Base-by-base conservation (phyloP, 2,329 filamentous ascomycete genomes). In the Balansia obtecta region DNA sequence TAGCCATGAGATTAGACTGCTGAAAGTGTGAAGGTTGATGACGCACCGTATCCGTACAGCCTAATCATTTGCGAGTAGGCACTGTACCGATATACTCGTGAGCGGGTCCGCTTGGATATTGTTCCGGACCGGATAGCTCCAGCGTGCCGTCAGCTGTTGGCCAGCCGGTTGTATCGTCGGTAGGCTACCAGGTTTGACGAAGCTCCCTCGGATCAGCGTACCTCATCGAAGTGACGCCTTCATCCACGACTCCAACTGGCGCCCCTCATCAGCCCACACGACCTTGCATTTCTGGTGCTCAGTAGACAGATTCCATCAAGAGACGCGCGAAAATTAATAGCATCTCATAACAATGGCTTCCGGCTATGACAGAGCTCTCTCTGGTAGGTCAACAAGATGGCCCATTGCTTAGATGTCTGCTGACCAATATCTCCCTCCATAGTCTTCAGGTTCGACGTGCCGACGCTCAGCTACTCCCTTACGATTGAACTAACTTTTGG, bases 291-390 rank as follows among this genome's bases (percentile, higher is more conserved):
- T 8, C 11, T 4, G 8, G 8, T 27, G 32, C 8, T 22, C 34
- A 16, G 11, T 20, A 30, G 27, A 32, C 11, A 48, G 33, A 30
- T 8, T 16, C 20, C 18, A n/a, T 16, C 8, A 16, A 18, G 34
- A 38, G 27, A 39, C 20, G 20, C n/a, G 46, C 27, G 33, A 32
- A 11, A 47, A 11, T 44, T 30, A 13, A 41, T 9, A 11, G n/a
- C 8, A 20, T 40, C 43, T 40, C 48, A 18, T 45, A 46, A 61
- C 40, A 61, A 82, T 94, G 88, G 86, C 89, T 70, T 95, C 90
- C 63, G 91, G 91, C 72, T 98, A 98, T 75, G 93, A 98, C 76
- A 87, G 93, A 86, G 93, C 91, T 73, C 84, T 97, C 70, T 97
- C 91, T 74, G 91, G 90, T 96, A 83, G 75, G 83, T 66, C 51